These are phyloP conservation scores for Aspergillus incahuasiensis DNA, from an alignment of 495 filamentous ascomycete genomes.

Conservation along the genomic window DNA sequence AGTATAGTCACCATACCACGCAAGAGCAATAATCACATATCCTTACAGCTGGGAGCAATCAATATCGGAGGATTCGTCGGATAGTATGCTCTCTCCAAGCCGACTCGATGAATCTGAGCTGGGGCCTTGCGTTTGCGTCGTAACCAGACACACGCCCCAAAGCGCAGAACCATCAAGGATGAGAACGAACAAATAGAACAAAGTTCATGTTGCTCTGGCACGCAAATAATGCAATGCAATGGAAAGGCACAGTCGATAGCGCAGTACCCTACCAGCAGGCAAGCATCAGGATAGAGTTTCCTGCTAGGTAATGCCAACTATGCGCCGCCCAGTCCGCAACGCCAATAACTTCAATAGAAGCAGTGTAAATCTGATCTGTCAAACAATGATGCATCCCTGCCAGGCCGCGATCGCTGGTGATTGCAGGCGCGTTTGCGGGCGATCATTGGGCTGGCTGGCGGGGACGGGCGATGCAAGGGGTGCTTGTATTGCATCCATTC, in stretches of 20 bases:
- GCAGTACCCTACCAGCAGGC: background rate
- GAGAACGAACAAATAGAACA: background rate
- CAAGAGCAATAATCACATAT: too few relatives aligned
- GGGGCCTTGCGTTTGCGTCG: background rate
- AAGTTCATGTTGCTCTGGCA: too few relatives aligned
- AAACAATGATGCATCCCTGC: background rate
- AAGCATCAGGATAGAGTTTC: background rate
- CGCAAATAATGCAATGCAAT: too few relatives aligned
- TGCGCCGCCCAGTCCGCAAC: too few relatives aligned
- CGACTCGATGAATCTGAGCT: background rate
- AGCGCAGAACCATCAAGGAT: background rate
- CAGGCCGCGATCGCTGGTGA: constrained; percentile 1
- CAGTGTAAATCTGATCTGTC: constrained; percentile 3
- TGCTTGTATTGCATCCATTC: background rate
- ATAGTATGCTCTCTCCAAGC: too few relatives aligned
- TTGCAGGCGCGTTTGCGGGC: constrained; percentile 1
- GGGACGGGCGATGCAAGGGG: constrained; percentile 2
- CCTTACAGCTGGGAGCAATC: too few relatives aligned
- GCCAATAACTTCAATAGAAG: background rate
- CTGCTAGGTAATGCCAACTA: background rate
- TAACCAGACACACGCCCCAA: too few relatives aligned
- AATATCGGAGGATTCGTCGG: too few relatives aligned
- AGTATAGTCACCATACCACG: too few relatives aligned
- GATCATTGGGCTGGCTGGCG: background rate
- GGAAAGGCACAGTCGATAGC: too few relatives aligned